Evolutionary conservation across 345 rosid species (phyloP).

Genomic region (Salix brachista): DNA sequence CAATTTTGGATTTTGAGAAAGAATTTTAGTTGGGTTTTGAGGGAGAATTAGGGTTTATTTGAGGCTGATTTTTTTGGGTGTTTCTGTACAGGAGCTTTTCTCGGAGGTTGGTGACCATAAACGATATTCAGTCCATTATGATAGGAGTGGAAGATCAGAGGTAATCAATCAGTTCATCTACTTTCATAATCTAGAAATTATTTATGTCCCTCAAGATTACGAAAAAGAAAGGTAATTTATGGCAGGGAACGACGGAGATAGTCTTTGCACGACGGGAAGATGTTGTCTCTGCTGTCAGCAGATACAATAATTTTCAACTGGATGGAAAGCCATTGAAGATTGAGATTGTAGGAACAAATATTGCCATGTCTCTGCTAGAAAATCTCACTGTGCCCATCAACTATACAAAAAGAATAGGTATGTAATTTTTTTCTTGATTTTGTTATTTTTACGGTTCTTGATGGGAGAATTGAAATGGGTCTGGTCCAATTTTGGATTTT

Average conservation of each 20-base stretch:
- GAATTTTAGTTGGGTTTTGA: not conserved
- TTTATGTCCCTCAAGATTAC: not conserved
- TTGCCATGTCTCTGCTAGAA: slow-evolving; percentile 19
- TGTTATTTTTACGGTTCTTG: not conserved
- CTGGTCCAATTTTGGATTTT: not conserved
- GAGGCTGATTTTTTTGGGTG: not conserved
- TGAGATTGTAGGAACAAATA: slow-evolving; percentile 10
- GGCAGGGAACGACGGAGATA: not conserved
- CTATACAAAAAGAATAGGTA: slow-evolving; percentile 7
- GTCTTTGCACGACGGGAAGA: not conserved
- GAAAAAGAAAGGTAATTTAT: not conserved
- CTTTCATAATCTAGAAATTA: not conserved
- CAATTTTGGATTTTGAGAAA: not conserved
- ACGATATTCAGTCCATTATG: not conserved
- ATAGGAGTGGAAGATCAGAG: slow-evolving; percentile 8
- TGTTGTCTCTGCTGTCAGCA: not conserved
- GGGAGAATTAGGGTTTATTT: slow-evolving; percentile 20
- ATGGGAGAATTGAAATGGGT: slow-evolving; percentile 1
- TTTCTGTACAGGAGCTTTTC: not conserved
- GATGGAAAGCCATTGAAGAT: slow-evolving; percentile 10
- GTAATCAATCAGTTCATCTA: not conserved
- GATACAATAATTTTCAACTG: slow-evolving; percentile 1
- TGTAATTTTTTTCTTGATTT: not conserved
- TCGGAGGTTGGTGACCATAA: not conserved
- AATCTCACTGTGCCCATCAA: slow-evolving; percentile 62